A percentile compares a stretch with the other conserved stretches of the same genome.
Evolutionary conservation across 2,329 filamentous ascomycete genomes (phyloP).

Genomic region (Talaromyces sp.): DNA sequence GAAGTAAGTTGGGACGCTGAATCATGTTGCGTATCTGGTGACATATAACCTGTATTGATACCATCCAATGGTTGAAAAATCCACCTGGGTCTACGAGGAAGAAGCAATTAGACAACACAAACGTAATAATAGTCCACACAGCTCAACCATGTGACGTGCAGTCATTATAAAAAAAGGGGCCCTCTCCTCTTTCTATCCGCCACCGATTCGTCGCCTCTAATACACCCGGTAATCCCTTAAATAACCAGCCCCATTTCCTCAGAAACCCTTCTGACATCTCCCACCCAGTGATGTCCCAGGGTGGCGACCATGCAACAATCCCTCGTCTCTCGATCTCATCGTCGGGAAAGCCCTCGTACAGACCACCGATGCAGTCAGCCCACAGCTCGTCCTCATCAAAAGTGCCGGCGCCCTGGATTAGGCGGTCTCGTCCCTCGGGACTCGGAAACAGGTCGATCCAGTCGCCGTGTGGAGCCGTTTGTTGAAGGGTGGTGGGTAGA

Average conservation of each 20-base stretch:
- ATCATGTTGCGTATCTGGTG: too few species aligned
- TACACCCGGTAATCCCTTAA: conserved; percentile 12
- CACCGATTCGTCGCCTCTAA: conserved; percentile 18
- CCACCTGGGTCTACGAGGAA: too few species aligned
- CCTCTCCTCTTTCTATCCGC: conserved; percentile 14
- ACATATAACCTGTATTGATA: too few species aligned
- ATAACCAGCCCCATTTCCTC: conserved; percentile 22
- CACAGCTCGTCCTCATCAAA: conserved; percentile 45
- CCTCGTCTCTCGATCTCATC: conserved; percentile 38
- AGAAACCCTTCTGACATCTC: conserved; percentile 41
- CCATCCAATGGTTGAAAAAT: too few species aligned
- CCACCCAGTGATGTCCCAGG: conserved; percentile 38
- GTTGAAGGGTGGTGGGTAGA: conserved; percentile 38
- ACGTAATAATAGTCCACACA: too few species aligned
- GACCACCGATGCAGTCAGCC: conserved; percentile 39
- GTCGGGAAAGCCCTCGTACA: conserved; percentile 43
- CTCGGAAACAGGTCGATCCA: conserved; percentile 43
- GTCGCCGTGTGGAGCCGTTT: conserved; percentile 32
- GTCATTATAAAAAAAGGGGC: conserved; percentile 6
- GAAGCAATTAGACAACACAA: too few species aligned
- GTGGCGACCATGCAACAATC: conserved; percentile 41
- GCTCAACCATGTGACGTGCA: neutral
- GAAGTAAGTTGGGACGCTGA: too few species aligned
- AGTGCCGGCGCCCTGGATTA: conserved; percentile 32
- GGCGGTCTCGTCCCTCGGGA: conserved; percentile 35